Base-by-base conservation (phyloP, 768 basidiomycete genomes). In the Russula sp. region DNA sequence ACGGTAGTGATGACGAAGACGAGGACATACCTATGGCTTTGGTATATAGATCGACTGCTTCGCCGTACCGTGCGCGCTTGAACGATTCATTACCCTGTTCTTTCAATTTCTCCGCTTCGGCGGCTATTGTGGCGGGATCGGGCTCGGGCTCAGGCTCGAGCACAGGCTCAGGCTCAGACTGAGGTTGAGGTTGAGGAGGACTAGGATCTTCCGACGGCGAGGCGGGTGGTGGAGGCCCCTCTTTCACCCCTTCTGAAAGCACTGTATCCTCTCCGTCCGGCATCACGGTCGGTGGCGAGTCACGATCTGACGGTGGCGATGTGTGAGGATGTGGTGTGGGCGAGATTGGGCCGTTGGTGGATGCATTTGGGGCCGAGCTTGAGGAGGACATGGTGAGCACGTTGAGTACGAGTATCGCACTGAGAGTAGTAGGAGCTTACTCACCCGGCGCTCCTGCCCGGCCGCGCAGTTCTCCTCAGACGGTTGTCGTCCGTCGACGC, bases 41-140 rank as follows among this genome's bases (percentile, higher is more conserved):
- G 64, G 85, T 81, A 75, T 94, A 94, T 1, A 83, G 74, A 26
- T 87, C 85, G 63, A 90, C 79, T n/a, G 91, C 90, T 16, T 88
- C 84, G 3, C 71, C 74, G 72, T 86, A 92, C 67, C 77, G 78
- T 61, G 78, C 82, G 3, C 79, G 81, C 72, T 87, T 91, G 77
- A 92, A 93, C 1, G 86, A 80, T 2, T 77, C 76, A 74, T 94
- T 94, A 16, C 92, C 92, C 59, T 83, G 76, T 71, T 90, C 90
- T 73, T 93, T 90, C 36, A 81, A 71, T 65, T 82, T 80, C 69
- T 89, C 86, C 9, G 88, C 86, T 22, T 77, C 77, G 52, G 77
- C 76, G 4, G 72, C 66, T 26, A 77, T 74, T 28, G 84, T 83
- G 28, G 64, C 57, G 0, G 65, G 64, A 36, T 70, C 70, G 42